Conservation (phyloP, 2,329 filamentous ascomycete genomes). For the Didymella keratinophila region DNA sequence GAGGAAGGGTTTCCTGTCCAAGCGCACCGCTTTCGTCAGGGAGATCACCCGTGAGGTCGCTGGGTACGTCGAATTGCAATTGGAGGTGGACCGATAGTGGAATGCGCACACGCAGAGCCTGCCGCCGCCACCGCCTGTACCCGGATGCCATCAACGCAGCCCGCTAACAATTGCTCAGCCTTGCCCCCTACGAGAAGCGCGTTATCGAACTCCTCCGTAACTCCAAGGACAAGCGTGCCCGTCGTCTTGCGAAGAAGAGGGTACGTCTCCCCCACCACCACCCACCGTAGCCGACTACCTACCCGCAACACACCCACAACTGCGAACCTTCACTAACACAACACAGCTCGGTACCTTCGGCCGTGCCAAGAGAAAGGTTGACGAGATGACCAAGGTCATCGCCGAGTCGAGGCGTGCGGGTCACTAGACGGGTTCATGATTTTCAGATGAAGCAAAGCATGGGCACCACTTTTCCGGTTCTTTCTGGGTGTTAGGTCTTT, state of each 20-base stretch:
- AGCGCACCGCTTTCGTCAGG: constrained; percentile 95
- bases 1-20: constrained; percentile 97
- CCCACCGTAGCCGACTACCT: constrained; percentile 6
- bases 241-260: constrained; percentile 99
- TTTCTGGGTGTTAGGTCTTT: constrained; percentile 48
- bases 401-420: constrained; percentile 86
- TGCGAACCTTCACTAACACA: constrained; percentile 37
- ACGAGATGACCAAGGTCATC: constrained; percentile 98
- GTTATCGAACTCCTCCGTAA: constrained; percentile 99
- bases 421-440: constrained; percentile 62
- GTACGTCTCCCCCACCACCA: constrained; percentile 62
- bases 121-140: constrained; percentile 14
- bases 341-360: constrained; percentile 93
- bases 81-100: constrained; percentile 20
- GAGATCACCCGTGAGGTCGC: constrained; percentile 99
- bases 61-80: constrained; percentile 69
- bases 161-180: constrained; percentile 28
- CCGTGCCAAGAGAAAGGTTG: constrained; percentile 99
- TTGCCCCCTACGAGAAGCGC: constrained; percentile 79
- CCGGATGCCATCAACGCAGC: background rate
- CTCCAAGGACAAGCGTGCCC: constrained; percentile 98
- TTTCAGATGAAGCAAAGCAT: constrained; percentile 36
- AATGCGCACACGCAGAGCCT: constrained; percentile 50
- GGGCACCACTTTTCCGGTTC: constrained; percentile 46
- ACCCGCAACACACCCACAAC: background rate